Evolutionary conservation across 257 asterid species (phyloP).

Genomic region (Solanum arcanum): DNA sequence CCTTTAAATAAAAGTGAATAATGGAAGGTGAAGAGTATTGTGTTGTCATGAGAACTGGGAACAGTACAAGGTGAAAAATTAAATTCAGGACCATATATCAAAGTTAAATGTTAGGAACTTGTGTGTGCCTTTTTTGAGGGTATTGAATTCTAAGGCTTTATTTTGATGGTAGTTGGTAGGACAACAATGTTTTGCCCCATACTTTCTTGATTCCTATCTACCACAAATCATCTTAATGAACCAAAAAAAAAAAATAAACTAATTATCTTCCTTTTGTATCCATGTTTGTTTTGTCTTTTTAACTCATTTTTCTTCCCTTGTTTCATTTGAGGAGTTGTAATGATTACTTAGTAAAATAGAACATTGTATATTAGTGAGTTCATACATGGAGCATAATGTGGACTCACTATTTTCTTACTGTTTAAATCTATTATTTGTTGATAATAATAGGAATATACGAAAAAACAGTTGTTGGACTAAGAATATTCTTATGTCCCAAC

Average conservation of each 20-base stretch:
- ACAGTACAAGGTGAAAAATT: constrained; percentile 49
- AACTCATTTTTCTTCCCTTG: neutral
- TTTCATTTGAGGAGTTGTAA: neutral
- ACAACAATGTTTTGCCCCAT: constrained; percentile 51
- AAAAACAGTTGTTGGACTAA: neutral
- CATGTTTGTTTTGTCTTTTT: constrained; percentile 11
- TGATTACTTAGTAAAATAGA: neutral
- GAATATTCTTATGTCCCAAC: neutral
- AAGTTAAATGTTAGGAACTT: neutral
- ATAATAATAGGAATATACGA: neutral
- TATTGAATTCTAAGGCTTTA: constrained; percentile 18
- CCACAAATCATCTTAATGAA: constrained; percentile 22
- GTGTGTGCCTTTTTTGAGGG: neutral
- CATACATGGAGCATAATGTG: neutral
- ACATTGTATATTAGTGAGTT: neutral
- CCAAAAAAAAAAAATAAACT: neutral
- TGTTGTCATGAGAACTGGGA: constrained; percentile 62
- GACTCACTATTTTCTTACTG: neutral
- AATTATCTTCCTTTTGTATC: constrained; percentile 17
- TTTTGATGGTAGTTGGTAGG: constrained; percentile 58
- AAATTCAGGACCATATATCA: constrained; percentile 1
- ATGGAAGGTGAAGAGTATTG: constrained; percentile 16
- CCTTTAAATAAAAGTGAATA: constrained; percentile 5
- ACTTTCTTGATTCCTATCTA: constrained; percentile 35
- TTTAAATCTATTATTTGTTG: neutral